Percentiles rank a stretch among this genome's conserved stretches.
Conservation (phyloP, 2,329 filamentous ascomycete species). For the Alternaria brassicae region DNA sequence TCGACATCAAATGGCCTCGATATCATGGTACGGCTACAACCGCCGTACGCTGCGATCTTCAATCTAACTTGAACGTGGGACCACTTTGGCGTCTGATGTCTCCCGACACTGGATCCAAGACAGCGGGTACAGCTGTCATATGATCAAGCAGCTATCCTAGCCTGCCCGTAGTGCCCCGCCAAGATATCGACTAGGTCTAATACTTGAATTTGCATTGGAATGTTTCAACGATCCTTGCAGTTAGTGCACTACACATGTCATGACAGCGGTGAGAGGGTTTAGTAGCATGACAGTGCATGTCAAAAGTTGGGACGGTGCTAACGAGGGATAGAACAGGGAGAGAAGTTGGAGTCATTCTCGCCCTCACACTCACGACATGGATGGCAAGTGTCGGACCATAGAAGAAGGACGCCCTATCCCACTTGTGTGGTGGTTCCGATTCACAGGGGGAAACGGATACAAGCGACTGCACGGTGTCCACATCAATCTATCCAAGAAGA, state of each 20-base stretch:
- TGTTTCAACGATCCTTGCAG: conserved; percentile 18
- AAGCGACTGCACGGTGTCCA: conserved; percentile 2
- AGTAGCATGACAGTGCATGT: conserved; percentile 5
- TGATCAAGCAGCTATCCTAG: conserved; percentile 39
- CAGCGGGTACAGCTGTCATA: conserved; percentile 42
- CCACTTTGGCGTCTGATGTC: conserved; percentile 23
- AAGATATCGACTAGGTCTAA: conserved; percentile 28
- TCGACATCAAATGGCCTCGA: conserved; percentile 16
- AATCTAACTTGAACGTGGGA: conserved; percentile 16
- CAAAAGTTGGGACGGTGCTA: conserved; percentile 1
- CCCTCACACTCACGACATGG: not conserved
- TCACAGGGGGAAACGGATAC: conserved; percentile 4
- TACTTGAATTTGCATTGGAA: conserved; percentile 26
- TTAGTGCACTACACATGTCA: conserved; percentile 13
- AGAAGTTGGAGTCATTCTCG: conserved; percentile 1
- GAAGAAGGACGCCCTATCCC: not conserved
- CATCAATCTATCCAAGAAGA: conserved; percentile 11
- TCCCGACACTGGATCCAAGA: conserved; percentile 32
- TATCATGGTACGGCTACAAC: conserved; percentile 14
- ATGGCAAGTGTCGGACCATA: not conserved
- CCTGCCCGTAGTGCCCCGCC: conserved; percentile 31
- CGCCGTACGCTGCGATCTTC: conserved; percentile 14
- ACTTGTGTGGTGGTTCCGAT: conserved; percentile 3
- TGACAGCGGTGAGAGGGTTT: conserved; percentile 17
- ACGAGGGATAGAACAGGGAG: not conserved